Base-by-base conservation (phyloP, 768 basidiomycete genomes). In the Hypholoma sublateritium region DNA sequence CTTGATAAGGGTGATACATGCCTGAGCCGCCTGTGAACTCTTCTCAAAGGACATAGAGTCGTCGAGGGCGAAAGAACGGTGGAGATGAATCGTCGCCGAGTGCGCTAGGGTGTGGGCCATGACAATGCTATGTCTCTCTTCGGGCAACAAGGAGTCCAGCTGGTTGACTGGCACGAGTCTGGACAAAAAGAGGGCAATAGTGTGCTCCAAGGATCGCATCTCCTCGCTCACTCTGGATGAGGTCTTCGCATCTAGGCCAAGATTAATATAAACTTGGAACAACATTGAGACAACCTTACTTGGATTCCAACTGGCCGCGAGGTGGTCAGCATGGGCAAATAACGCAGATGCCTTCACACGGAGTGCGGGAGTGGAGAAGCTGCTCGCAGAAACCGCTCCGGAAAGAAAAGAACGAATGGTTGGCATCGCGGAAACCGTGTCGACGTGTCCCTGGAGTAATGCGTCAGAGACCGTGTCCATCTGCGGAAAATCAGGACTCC, bases 341-440 rank as follows among this genome's bases (percentile, higher is more conserved):
- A 93, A 77, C 11, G 87, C 80, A n/a, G 90, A 85, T 16, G 88
- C 88, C 70, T 92, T 92, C 52, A 80, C 86, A 59, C 87, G 84
- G 62, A 89, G 71, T 12, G 89, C 84, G 45, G 79, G 74, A 32
- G 81, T 77, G 8, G 87, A 86, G 69, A 86, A 90, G 35, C 83
- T 83, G 48, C 77, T 78, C 35, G 77, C 73, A 4, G 81, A 78
- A 36, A 82, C 72, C 53, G 81, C 83, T 35, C 81, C 85, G 53
- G 82, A 77, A 55, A 89, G 79, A 70, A 91, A 89, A 42, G 81
- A 73, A 55, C 77, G 79, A 53, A 85, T 78, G 11, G 87, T 88
- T 42, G 85, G 84, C 57, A 82, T 77, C 53, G 82, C 75, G 50
- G 75, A 73, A 50, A 75, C 68, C 39, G 79, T 70, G 55, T 81